These are phyloP conservation scores for Zygosaccharomyces bisporus DNA, from an alignment of 805 yeast species.

Conservation along the genomic window DNA sequence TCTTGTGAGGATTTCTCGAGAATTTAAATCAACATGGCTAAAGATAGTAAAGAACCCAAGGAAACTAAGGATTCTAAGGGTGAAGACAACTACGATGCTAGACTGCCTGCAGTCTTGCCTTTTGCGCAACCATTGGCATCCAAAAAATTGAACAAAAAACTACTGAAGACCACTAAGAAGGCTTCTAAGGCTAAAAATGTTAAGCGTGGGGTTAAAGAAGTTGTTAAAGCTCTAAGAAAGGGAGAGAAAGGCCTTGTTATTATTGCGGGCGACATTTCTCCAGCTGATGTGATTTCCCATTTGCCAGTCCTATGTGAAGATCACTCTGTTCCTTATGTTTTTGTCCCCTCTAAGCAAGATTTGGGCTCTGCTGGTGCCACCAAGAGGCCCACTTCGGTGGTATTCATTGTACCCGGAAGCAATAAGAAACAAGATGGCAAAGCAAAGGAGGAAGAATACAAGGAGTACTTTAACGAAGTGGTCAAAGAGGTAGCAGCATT, in stretches of 20 bases:
- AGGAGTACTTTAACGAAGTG: conserved; percentile 87
- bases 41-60: conserved; percentile 24
- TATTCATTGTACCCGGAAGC: conserved; percentile 95
- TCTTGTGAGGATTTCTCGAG: no score
- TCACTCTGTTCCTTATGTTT: conserved; percentile 81
- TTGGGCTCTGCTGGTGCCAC: conserved; percentile 99
- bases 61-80: conserved; percentile 22
- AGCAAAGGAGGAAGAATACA: conserved; percentile 78
- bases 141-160: conserved; percentile 91
- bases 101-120: conserved; percentile 85
- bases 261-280: conserved; percentile 97
- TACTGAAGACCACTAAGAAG: conserved; percentile 91
- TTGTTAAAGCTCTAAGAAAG: conserved; percentile 94
- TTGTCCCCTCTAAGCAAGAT: conserved; percentile 96
- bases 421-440: conserved; percentile 72
- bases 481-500: conserved; percentile 72
- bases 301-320: conserved; percentile 98
- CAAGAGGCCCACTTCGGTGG: conserved; percentile 97
- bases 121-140: conserved; percentile 95
- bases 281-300: conserved; percentile 95
- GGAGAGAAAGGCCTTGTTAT: conserved; percentile 96
- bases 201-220: conserved; percentile 98
- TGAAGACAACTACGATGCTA: conserved; percentile 84
- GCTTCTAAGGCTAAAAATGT: conserved; percentile 98
- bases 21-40: conserved; percentile 12